Conservation (phyloP, 2,329 filamentous ascomycete genomes). For the Sclerotinia borealis region DNA sequence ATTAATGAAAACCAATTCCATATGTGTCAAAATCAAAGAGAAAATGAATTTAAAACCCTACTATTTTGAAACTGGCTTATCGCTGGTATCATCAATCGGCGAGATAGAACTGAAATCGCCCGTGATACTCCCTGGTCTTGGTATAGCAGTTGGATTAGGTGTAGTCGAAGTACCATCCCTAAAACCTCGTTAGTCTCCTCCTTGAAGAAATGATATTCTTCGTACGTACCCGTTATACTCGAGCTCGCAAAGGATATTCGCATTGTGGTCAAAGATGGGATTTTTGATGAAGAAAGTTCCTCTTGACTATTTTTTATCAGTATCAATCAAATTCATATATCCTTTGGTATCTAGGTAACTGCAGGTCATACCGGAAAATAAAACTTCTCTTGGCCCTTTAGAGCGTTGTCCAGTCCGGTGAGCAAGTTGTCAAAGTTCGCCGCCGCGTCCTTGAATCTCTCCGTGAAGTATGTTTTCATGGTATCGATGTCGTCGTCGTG, state of each 20-base stretch:
- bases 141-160: not conserved
- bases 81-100: not conserved
- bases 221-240: not conserved
- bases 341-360: not conserved
- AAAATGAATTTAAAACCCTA: not conserved
- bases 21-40: not conserved
- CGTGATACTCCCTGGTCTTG: not conserved
- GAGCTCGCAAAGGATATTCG: not conserved
- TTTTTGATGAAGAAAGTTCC: not conserved
- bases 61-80: not conserved
- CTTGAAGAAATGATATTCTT: not conserved
- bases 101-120: not conserved
- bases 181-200: not conserved
- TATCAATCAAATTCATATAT: not conserved
- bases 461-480: not conserved
- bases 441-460: not conserved
- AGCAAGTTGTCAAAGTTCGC: not conserved
- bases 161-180: not conserved
- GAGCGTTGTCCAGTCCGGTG: not conserved
- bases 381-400: not conserved
- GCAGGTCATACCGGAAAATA: not conserved
- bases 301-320: not conserved
- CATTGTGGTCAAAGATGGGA: not conserved
- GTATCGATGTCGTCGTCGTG: not conserved
- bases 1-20: not conserved